Evolutionary conservation across 1,139 yeast species (phyloP).

Genomic region (Geotrichum europaeum): DNA sequence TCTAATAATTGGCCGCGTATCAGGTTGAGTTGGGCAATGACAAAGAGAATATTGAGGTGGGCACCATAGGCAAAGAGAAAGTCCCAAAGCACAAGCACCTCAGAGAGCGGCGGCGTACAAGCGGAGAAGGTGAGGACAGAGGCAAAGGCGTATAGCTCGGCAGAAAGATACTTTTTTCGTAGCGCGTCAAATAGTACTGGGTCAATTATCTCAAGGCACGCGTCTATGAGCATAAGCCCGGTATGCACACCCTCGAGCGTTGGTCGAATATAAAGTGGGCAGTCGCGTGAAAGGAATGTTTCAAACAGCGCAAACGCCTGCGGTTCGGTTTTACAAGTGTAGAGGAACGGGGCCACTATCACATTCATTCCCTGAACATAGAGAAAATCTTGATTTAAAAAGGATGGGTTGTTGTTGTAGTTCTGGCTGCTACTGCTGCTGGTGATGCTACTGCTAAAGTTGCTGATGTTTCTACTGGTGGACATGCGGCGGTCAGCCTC

Average conservation of each 20-base stretch:
- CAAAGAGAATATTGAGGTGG: conserved; percentile 77
- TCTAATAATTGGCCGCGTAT: conserved; percentile 56
- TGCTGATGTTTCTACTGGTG: conserved; percentile 5
- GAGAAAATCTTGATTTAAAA: conserved; percentile 17
- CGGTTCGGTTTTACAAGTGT: conserved; percentile 73
- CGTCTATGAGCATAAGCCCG: conserved; percentile 60
- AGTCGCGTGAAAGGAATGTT: conserved; percentile 50
- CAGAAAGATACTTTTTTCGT: conserved; percentile 58
- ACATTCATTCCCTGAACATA: conserved; percentile 94
- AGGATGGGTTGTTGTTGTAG: not conserved
- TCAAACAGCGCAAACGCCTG: conserved; percentile 75
- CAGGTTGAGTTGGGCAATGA: conserved; percentile 75
- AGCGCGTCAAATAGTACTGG: conserved; percentile 59
- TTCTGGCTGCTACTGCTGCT: conserved; percentile 5
- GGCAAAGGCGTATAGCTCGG: conserved; percentile 86
- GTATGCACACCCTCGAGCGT: conserved; percentile 79
- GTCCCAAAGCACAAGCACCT: conserved; percentile 82
- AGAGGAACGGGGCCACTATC: conserved; percentile 76
- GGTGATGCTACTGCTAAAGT: not conserved
- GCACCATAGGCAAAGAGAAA: conserved; percentile 86
- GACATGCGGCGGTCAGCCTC: not conserved
- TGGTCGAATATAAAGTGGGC: conserved; percentile 76
- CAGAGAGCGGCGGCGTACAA: conserved; percentile 78
- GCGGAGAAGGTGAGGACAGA: conserved; percentile 82
- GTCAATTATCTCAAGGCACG: conserved; percentile 65